Evolutionary conservation across 768 basidiomycete species (phyloP), one percentile per base, ranked within the genome.

Genomic region (Leucosporidium creatinivorum): DNA sequence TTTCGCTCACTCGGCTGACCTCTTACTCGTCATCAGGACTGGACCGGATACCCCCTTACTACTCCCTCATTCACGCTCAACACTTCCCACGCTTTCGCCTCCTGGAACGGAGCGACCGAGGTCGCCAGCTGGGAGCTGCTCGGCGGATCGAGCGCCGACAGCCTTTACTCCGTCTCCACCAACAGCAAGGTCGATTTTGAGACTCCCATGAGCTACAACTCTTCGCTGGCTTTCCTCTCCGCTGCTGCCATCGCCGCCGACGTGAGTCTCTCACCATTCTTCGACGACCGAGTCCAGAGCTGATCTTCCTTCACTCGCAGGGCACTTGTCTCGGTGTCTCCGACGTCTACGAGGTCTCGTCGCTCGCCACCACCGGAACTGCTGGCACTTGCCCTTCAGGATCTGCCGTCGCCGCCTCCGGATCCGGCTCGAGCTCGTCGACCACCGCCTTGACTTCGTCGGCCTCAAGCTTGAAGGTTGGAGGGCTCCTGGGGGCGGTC

Each of bases 61-160:
- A 26, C 47, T 0, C 73, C 75, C 23, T 21, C 31, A 13, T 31
- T 65, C 33, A 57, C 56, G 21, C 69, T 67, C 52, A 69, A 25
- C 61, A 72, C 25, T 30, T 49, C 56, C 18, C 62, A 50, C 48
- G 68, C 67, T 10, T 75, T 68, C 66, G 72, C 61, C 4, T 72
- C 69, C 5, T 77, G 76, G 76, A 77, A 76, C 63, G 76, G 76
- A 17, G 75, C 74, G 9, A 76, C 75, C 15, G 68, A 76, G 30
- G 66, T 77, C 21, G 7, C 54, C 0, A 48, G 15, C 10, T 75
- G 69, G 69, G 31, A 51, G 8, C 58, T 75, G 18, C 26, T 67
- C n/a, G 72, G 70, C 25, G 68, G 70, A 17, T 61, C 68, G 23
- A 58, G 60, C 30, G 65, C 70, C 18, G 33, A 48, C 23, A 39